Conservation (phyloP, 176 grass and related monocot species). For the Stipa capillata region DNA sequence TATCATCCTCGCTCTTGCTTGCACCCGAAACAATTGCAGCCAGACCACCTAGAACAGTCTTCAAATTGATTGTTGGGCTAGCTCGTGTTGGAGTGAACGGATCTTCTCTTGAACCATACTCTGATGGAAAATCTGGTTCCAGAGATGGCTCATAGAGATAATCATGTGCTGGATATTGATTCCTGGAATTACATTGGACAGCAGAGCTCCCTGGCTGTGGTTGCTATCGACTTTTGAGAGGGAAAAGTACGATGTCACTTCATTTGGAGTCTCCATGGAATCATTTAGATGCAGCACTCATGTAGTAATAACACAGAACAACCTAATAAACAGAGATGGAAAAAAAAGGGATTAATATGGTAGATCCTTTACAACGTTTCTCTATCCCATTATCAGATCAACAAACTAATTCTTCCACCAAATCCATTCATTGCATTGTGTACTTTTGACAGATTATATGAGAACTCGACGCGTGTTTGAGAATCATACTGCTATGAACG, state of each 20-base stretch:
- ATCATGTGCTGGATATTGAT: slow-evolving; percentile 8
- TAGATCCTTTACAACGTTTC: neutral
- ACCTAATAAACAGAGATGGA: neutral
- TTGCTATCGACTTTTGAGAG: slow-evolving; percentile 25
- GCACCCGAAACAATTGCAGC: slow-evolving; percentile 41
- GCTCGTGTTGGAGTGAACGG: neutral
- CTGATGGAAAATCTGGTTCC: slow-evolving; percentile 43
- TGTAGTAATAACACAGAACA: neutral
- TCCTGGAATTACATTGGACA: slow-evolving; percentile 8
- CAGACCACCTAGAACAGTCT: slow-evolving; percentile 58
- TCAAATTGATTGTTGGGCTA: slow-evolving; percentile 56
- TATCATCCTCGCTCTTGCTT: slow-evolving; percentile 15
- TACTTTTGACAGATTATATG: neutral
- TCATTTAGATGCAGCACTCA: slow-evolving; percentile 18
- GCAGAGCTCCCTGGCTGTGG: slow-evolving; percentile 5
- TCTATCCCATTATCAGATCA: neutral
- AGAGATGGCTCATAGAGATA: slow-evolving; percentile 43
- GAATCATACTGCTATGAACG: neutral
- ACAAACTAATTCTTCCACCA: neutral
- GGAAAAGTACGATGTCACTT: slow-evolving; percentile 50
- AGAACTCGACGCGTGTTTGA: neutral
- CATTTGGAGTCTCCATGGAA: slow-evolving; percentile 50
- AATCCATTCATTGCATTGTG: neutral
- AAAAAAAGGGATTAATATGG: neutral
- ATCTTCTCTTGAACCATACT: slow-evolving; percentile 25